Conservation (phyloP, 768 basidiomycete species). For the Tephrocybe sp. region DNA sequence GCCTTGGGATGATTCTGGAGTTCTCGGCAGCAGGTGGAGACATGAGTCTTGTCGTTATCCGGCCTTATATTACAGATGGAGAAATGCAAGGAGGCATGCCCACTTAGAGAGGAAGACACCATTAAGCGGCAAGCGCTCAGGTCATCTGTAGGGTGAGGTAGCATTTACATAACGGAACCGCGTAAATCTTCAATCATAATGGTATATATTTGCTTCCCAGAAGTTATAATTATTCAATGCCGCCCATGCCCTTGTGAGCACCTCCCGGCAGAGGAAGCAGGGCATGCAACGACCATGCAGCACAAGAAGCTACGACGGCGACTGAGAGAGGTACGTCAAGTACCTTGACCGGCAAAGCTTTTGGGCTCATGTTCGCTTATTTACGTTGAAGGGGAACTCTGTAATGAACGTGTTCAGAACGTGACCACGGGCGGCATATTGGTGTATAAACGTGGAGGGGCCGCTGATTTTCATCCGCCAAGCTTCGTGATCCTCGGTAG, state of each 20-base stretch:
- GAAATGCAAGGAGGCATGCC: neutral
- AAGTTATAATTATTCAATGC: neutral
- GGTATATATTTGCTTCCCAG: neutral
- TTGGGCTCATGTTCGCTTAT: conserved; percentile 4
- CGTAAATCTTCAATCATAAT: neutral
- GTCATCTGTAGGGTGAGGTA: too few species aligned
- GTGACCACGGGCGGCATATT: conserved; percentile 6
- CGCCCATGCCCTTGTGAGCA: neutral
- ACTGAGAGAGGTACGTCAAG: neutral
- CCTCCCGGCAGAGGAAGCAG: neutral
- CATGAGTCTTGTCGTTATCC: neutral
- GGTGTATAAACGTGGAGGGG: conserved; percentile 4
- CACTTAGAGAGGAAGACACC: neutral
- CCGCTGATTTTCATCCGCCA: neutral
- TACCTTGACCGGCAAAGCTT: neutral
- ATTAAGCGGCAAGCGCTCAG: neutral
- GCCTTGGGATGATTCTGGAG: neutral
- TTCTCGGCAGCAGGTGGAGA: neutral
- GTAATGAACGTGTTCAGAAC: conserved; percentile 4
- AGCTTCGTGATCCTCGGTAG: conserved; percentile 1
- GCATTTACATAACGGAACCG: neutral
- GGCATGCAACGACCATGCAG: neutral
- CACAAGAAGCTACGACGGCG: neutral
- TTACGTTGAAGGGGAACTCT: conserved; percentile 7
- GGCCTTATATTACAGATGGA: neutral